phyloP scores from a whole-genome alignment of 352 stramenopile species.

The Phytopythium cucurbitacearum region DNA sequence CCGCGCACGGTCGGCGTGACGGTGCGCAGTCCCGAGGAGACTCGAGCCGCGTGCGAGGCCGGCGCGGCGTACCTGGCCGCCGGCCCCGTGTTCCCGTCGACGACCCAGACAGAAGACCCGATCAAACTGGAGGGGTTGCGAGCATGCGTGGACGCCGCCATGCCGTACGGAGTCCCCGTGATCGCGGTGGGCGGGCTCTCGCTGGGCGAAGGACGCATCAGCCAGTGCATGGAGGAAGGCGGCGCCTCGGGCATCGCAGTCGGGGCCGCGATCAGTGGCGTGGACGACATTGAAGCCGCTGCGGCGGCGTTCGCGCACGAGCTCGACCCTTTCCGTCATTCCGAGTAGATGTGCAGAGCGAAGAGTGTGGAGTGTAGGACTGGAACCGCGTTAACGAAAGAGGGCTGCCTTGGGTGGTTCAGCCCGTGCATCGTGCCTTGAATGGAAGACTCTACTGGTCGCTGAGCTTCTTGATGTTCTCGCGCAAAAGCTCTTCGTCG shows the following conservation, averaged over 20 bases:
- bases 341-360: neutral
- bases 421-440: no score
- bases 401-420: no score
- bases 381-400: no score
- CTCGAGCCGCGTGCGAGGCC: slow-evolving; percentile 27
- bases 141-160: slow-evolving; percentile 15
- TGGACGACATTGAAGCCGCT: slow-evolving; percentile 21
- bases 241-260: slow-evolving; percentile 38
- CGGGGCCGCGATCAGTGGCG: slow-evolving; percentile 42
- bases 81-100: slow-evolving; percentile 47
- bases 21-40: slow-evolving; percentile 39
- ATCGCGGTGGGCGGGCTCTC: slow-evolving; percentile 48
- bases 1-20: slow-evolving; percentile 34
- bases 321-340: slow-evolving; percentile 11
- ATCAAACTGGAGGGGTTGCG: slow-evolving; percentile 38
- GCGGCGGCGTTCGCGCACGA: slow-evolving; percentile 17
- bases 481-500: slow-evolving; percentile 66
- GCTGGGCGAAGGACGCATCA: slow-evolving; percentile 27
- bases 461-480: slow-evolving; percentile 71
- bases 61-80: slow-evolving; percentile 48
- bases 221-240: slow-evolving; percentile 34
- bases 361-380: no score
- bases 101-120: slow-evolving; percentile 40
- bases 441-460: slow-evolving; percentile 33
- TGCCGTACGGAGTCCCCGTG: slow-evolving; percentile 30